Conservation (phyloP, 805 yeast genomes). For the Danielia oregonensis region DNA sequence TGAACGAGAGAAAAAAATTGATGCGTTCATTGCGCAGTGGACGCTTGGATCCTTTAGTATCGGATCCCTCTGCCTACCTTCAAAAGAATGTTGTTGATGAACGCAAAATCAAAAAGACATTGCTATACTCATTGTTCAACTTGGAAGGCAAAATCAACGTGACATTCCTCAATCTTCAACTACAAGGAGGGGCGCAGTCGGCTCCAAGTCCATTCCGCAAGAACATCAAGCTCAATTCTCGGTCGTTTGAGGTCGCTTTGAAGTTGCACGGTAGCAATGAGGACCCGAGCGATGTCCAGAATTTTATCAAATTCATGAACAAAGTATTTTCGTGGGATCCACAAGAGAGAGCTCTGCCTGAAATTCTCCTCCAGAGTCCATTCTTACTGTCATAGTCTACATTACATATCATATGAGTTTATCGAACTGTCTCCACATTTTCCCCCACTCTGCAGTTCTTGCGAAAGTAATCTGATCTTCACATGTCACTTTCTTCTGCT, state of each 20-base stretch:
- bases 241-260: slow-evolving; percentile 27
- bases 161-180: slow-evolving; percentile 27
- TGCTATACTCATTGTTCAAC: slow-evolving; percentile 37
- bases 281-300: slow-evolving; percentile 8
- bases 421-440: no score
- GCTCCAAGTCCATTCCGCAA: slow-evolving; percentile 15
- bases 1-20: slow-evolving; percentile 37
- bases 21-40: slow-evolving; percentile 14
- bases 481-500: background rate
- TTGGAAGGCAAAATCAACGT: slow-evolving; percentile 36
- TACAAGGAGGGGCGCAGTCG: slow-evolving; percentile 8
- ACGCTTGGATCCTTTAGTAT: slow-evolving; percentile 9
- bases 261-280: slow-evolving; percentile 16
- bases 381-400: background rate
- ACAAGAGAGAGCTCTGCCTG: slow-evolving; percentile 11
- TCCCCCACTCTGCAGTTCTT: no score
- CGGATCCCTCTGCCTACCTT: slow-evolving; percentile 7
- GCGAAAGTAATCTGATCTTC: no score
- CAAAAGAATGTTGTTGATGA: slow-evolving; percentile 21
- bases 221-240: slow-evolving; percentile 26
- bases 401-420: background rate
- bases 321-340: slow-evolving; percentile 36
- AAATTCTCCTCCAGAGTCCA: background rate
- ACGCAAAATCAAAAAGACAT: slow-evolving; percentile 28
- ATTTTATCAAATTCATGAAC: slow-evolving; percentile 26